Evolutionary conservation across 2,329 filamentous ascomycete genomes (phyloP).

Genomic region (Colletotrichum musae): DNA sequence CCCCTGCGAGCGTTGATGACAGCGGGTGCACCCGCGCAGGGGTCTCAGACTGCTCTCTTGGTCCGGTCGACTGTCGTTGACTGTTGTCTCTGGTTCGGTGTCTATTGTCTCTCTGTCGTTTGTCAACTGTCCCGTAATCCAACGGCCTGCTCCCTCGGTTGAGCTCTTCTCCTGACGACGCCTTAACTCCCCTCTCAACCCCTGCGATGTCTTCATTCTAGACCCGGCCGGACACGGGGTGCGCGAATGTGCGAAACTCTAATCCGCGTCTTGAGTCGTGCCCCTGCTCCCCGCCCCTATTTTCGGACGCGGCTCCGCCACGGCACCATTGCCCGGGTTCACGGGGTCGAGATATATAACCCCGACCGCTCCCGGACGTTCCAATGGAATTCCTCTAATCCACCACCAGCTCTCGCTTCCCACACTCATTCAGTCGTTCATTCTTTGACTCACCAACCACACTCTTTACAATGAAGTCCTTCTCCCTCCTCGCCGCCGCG

Average conservation of each 20-base stretch:
- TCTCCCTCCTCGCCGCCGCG: slow-evolving; percentile 20
- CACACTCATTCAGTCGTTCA: slow-evolving; percentile 8
- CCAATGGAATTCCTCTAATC: not conserved
- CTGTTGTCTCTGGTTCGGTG: no score
- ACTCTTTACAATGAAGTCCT: slow-evolving; percentile 35
- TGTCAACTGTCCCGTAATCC: no score
- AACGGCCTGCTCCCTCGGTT: no score
- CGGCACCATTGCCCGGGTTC: slow-evolving; percentile 20
- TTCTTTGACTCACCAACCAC: slow-evolving; percentile 8
- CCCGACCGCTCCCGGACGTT: not conserved
- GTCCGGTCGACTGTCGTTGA: no score
- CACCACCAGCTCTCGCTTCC: slow-evolving; percentile 11
- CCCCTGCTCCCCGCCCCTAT: slow-evolving; percentile 34
- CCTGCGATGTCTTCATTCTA: no score
- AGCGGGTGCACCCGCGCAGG: slow-evolving; percentile 29
- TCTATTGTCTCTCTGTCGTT: no score
- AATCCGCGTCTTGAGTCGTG: slow-evolving; percentile 33
- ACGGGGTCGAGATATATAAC: not conserved
- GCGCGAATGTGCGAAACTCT: slow-evolving; percentile 35
- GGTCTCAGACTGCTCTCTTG: no score
- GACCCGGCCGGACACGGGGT: slow-evolving; percentile 15
- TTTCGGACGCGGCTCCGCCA: slow-evolving; percentile 33
- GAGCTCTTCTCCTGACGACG: no score
- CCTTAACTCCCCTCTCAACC: no score
- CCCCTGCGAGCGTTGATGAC: slow-evolving; percentile 25